Percentiles rank a stretch among this genome's conserved stretches.
Evolutionary conservation across 345 rosid genomes (phyloP).

Genomic region (Excoecaria cochinchinensis): DNA sequence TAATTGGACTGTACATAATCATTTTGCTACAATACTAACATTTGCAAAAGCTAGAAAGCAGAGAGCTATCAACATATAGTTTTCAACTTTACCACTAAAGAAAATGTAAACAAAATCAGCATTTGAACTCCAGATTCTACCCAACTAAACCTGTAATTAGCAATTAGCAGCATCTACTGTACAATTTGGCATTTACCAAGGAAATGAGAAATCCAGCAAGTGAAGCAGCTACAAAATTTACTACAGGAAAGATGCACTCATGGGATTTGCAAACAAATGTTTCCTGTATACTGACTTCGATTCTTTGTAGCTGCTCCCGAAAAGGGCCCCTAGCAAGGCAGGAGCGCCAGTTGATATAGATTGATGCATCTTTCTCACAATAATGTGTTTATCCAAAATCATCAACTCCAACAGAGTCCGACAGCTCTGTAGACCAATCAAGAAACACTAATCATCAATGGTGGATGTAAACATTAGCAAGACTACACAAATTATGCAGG

Average conservation of each 20-base stretch:
- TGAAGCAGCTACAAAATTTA: background rate
- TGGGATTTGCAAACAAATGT: conserved; percentile 77
- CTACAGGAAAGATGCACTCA: conserved; percentile 49
- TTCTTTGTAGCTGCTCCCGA: conserved; percentile 39
- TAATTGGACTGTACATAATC: too few species aligned
- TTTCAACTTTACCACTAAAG: too few species aligned
- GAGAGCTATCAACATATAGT: too few species aligned
- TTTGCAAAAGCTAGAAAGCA: too few species aligned
- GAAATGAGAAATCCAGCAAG: background rate
- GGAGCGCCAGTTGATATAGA: conserved; percentile 49
- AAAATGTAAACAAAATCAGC: too few species aligned
- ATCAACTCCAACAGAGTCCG: conserved; percentile 67
- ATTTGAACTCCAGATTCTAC: too few species aligned
- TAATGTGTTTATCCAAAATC: conserved; percentile 67
- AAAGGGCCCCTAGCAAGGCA: conserved; percentile 43
- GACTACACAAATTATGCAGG: background rate
- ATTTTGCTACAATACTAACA: too few species aligned
- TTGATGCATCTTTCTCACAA: conserved; percentile 63
- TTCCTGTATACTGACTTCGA: conserved; percentile 46
- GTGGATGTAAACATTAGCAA: background rate
- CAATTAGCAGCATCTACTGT: too few species aligned
- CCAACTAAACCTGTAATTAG: too few species aligned
- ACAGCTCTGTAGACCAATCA: conserved; percentile 50
- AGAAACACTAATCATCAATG: background rate
- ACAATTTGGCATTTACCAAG: too few species aligned